phyloP scores from a whole-genome alignment of 139 green algal species.

The Closterium sp. region DNA sequence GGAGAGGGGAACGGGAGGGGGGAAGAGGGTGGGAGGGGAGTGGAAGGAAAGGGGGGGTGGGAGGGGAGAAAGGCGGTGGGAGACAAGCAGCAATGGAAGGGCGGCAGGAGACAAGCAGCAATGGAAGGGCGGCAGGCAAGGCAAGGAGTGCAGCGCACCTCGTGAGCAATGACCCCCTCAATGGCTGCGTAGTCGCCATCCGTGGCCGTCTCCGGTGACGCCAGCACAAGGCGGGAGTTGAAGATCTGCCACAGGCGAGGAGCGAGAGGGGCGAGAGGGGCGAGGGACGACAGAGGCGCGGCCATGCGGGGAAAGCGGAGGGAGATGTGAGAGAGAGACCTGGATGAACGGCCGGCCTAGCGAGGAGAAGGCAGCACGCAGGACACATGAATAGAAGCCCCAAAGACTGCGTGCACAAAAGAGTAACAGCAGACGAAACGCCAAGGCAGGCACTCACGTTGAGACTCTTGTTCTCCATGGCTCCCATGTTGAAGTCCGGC shows the following conservation, averaged over 20 bases:
- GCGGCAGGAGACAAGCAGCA: not conserved
- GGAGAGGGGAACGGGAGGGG: not conserved
- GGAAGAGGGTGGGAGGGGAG: slow-evolving; percentile 16
- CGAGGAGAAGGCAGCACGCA: not conserved
- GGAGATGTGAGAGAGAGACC: not conserved
- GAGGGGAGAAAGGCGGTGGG: too few species aligned
- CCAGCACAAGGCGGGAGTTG: slow-evolving; percentile 81
- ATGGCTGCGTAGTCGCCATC: slow-evolving; percentile 91
- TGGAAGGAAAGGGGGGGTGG: not conserved
- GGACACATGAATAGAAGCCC: not conserved
- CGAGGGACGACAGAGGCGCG: too few species aligned
- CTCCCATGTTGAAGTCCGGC: slow-evolving; percentile 79
- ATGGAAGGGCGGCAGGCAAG: not conserved
- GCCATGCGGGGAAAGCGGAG: too few species aligned
- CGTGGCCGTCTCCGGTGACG: slow-evolving; percentile 85
- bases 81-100: too few species aligned
- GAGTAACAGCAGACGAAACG: too few species aligned
- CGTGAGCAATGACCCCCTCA: slow-evolving; percentile 84
- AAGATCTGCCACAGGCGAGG: slow-evolving; percentile 59
- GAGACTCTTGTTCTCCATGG: slow-evolving; percentile 99
- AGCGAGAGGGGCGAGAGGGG: too few species aligned
- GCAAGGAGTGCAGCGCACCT: slow-evolving; percentile 56
- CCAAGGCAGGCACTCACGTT: slow-evolving; percentile 73
- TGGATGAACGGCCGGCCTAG: not conserved
- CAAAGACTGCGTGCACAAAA: too few species aligned